Evolutionary conservation across 345 rosid genomes (phyloP).

Genomic region (Eucalyptus cloeziana): DNA sequence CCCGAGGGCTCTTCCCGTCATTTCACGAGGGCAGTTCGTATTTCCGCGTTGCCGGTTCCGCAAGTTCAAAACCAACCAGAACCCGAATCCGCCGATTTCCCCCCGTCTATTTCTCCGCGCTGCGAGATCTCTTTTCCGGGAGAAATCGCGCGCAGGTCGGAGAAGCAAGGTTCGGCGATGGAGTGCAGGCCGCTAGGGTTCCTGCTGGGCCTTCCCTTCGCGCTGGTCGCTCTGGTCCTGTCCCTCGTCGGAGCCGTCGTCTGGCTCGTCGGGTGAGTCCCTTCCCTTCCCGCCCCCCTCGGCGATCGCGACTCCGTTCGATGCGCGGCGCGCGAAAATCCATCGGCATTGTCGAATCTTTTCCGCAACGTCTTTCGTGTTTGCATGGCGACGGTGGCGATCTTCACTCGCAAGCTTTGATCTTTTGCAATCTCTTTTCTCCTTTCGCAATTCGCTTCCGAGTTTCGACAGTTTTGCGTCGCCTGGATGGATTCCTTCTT

Average conservation of each 20-base stretch:
- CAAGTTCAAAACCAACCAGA: not conserved
- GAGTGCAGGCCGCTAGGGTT: constrained; percentile 83
- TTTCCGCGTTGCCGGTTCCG: not conserved
- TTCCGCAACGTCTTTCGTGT: not conserved
- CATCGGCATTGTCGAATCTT: too few species aligned
- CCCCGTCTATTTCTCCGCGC: not conserved
- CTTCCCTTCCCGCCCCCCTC: not conserved
- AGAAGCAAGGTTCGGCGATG: not conserved
- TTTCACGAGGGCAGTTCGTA: not conserved
- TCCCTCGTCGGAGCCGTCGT: constrained; percentile 57
- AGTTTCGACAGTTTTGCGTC: not conserved
- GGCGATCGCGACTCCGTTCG: not conserved
- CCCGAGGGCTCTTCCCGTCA: not conserved
- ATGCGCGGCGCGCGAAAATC: not conserved
- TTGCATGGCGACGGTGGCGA: not conserved
- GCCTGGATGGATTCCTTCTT: not conserved
- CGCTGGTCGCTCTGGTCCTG: constrained; percentile 49
- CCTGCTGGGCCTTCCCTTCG: constrained; percentile 73
- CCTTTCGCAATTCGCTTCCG: not conserved
- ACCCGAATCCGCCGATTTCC: not conserved
- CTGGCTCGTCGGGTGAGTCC: constrained; percentile 66
- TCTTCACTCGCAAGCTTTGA: not conserved
- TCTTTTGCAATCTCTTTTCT: not conserved
- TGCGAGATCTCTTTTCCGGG: not conserved
- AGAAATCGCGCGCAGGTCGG: not conserved